Percentiles rank a stretch among this genome's conserved stretches.
These are phyloP conservation scores for Pleoardoris graminearum DNA, from an alignment of 2,329 filamentous ascomycete species.

Conservation along the genomic window DNA sequence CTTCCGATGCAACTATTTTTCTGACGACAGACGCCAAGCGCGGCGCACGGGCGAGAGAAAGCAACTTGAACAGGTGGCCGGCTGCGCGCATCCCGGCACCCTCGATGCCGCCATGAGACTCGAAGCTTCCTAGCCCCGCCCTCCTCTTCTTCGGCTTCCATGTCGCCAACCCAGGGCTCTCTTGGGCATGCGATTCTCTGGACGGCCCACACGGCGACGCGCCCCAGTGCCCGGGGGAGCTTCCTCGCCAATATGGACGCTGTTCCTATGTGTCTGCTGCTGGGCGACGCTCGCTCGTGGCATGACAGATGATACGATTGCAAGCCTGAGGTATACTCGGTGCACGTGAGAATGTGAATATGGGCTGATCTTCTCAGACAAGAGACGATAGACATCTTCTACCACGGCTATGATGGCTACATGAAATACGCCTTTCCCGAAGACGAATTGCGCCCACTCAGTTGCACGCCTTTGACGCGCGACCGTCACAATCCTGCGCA, in stretches of 20 bases:
- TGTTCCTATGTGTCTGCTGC: slow-evolving; percentile 33
- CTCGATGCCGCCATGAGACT: not conserved
- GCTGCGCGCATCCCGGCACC: slow-evolving; percentile 10
- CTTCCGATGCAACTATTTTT: slow-evolving; percentile 28
- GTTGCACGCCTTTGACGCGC: slow-evolving; percentile 81
- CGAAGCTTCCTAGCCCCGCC: not conserved
- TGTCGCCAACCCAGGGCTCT: slow-evolving; percentile 35
- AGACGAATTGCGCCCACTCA: slow-evolving; percentile 87
- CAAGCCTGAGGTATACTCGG: slow-evolving; percentile 40
- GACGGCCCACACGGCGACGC: slow-evolving; percentile 32
- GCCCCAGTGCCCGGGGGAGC: slow-evolving; percentile 27
- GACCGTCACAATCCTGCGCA: slow-evolving; percentile 78
- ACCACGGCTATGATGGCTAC: slow-evolving; percentile 95
- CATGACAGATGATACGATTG: slow-evolving; percentile 52
- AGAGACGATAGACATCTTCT: slow-evolving; percentile 74
- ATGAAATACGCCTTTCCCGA: slow-evolving; percentile 93
- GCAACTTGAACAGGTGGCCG: slow-evolving; percentile 8
- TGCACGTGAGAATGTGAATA: slow-evolving; percentile 19
- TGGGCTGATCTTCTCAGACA: slow-evolving; percentile 38
- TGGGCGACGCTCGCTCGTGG: slow-evolving; percentile 42
- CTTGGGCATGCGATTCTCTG: slow-evolving; percentile 45
- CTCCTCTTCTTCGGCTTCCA: slow-evolving; percentile 23
- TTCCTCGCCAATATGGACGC: slow-evolving; percentile 36
- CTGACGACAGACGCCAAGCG: slow-evolving; percentile 7
- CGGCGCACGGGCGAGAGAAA: not conserved